These are phyloP conservation scores for Kurtzmaniella natalensis DNA, from an alignment of 1,139 yeast species.

Conservation along the genomic window DNA sequence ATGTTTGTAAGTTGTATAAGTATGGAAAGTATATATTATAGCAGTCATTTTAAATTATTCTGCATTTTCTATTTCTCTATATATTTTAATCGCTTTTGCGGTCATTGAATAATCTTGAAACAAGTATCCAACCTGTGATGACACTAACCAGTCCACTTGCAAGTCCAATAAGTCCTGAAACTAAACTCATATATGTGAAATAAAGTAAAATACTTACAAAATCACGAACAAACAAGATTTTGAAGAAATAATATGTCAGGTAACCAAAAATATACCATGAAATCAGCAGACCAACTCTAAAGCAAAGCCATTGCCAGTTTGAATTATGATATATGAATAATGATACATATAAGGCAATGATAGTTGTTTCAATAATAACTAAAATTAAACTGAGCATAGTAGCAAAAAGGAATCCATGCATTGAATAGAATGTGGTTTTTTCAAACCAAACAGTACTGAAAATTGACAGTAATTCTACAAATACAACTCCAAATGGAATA, in stretches of 20 bases:
- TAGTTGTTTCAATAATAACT: conserved; percentile 69
- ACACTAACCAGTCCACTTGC: conserved; percentile 78
- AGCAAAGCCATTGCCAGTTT: conserved; percentile 84
- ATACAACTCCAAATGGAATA: conserved; percentile 76
- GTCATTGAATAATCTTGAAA: conserved; percentile 54
- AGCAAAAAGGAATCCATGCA: conserved; percentile 71
- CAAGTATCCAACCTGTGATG: conserved; percentile 57
- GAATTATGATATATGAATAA: conserved; percentile 57
- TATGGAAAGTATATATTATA: too few species aligned
- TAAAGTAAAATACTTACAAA: conserved; percentile 67
- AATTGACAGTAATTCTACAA: conserved; percentile 71
- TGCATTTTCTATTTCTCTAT: conserved; percentile 1
- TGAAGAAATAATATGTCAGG: conserved; percentile 62
- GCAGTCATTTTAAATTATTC: too few species aligned
- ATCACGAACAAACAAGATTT: conserved; percentile 55
- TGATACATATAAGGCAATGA: conserved; percentile 64
- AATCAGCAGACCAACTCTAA: conserved; percentile 66
- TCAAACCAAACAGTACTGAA: conserved; percentile 79
- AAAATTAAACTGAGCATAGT: conserved; percentile 57
- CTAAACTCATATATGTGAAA: conserved; percentile 66
- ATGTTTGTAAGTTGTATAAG: too few species aligned
- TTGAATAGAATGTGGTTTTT: conserved; percentile 71
- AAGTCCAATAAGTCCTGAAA: conserved; percentile 59
- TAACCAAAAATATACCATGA: conserved; percentile 68
- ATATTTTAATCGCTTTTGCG: conserved; percentile 48